A percentile compares a stretch with the other conserved stretches of the same genome.
phyloP scores from a whole-genome alignment of 495 filamentous ascomycete genomes.

The Pyrenopolyporus hunteri region DNA sequence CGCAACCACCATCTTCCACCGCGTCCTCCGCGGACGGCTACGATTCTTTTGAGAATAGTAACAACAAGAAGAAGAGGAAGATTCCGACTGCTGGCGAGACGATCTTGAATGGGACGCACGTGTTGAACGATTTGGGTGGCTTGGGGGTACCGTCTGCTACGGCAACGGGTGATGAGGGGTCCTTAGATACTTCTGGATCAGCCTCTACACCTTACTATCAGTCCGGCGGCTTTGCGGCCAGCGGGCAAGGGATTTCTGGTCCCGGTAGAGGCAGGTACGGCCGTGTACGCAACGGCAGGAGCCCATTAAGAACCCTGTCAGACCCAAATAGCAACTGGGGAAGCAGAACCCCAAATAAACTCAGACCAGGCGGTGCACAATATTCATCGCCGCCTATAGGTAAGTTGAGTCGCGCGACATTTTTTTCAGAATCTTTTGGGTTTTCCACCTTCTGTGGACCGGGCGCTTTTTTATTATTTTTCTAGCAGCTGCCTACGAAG shows the following conservation, averaged over 20 bases:
- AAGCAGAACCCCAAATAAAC: conserved; percentile 48
- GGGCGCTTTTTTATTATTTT: background rate
- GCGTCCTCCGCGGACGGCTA: conserved; percentile 80
- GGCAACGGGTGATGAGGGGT: conserved; percentile 38
- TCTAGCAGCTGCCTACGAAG: background rate
- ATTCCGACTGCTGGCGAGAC: conserved; percentile 84
- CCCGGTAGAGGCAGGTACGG: conserved; percentile 81
- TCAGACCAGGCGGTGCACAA: conserved; percentile 38
- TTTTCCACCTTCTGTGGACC: background rate
- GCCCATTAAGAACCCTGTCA: conserved; percentile 63
- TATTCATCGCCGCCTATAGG: conserved; percentile 48
- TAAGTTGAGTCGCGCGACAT: conserved; percentile 43
- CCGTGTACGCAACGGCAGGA: conserved; percentile 66
- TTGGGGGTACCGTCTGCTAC: conserved; percentile 36
- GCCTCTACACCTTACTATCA: conserved; percentile 45
- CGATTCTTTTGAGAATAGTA: conserved; percentile 97
- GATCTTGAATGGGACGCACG: conserved; percentile 58
- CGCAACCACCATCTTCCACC: conserved; percentile 54
- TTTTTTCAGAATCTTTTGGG: background rate
- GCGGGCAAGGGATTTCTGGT: conserved; percentile 73
- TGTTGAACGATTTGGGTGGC: conserved; percentile 51
- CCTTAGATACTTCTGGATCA: conserved; percentile 46
- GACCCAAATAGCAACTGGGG: conserved; percentile 62
- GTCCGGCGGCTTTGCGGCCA: conserved; percentile 43
- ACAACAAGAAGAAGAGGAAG: conserved; percentile 99